Conservation (phyloP, 495 filamentous ascomycete genomes). For the Podospora pseudopauciseta region DNA sequence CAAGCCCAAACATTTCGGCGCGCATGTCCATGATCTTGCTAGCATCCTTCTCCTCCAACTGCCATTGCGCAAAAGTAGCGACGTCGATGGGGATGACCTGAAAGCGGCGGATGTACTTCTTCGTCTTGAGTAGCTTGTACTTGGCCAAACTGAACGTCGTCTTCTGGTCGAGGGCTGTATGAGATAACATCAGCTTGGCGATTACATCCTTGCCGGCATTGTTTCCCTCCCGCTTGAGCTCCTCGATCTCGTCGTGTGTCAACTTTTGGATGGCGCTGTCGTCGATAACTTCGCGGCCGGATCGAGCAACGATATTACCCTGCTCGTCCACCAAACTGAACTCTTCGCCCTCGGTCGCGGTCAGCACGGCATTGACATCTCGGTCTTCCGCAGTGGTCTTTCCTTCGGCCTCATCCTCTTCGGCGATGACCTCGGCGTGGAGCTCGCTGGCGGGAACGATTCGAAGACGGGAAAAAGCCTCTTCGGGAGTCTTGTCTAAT, state of each 20-base stretch:
- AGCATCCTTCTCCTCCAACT: conserved; percentile 73
- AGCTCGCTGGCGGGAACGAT: conserved; percentile 78
- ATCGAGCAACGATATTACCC: conserved; percentile 64
- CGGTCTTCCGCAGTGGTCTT: conserved; percentile 31
- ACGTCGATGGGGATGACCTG: conserved; percentile 81
- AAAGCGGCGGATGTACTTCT: conserved; percentile 87
- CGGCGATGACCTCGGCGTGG: conserved; percentile 71
- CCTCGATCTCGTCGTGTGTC: conserved; percentile 84
- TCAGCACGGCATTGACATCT: conserved; percentile 34
- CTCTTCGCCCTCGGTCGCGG: conserved; percentile 32
- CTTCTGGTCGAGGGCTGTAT: conserved; percentile 86
- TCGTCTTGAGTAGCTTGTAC: conserved; percentile 88
- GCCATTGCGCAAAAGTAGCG: conserved; percentile 63
- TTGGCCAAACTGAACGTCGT: conserved; percentile 90
- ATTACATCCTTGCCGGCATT: conserved; percentile 85
- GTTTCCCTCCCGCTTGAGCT: conserved; percentile 72
- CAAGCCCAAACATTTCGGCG: conserved; percentile 75
- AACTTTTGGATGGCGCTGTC: conserved; percentile 77
- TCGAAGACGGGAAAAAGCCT: conserved; percentile 59
- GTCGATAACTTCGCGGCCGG: conserved; percentile 75
- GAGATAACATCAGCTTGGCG: conserved; percentile 76
- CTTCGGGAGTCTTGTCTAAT: conserved; percentile 59
- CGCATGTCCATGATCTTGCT: conserved; percentile 81
- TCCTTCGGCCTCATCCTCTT: conserved; percentile 40
- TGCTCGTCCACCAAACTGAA: conserved; percentile 45